Conservation (phyloP, 768 basidiomycete genomes). For the Ramaria rubella region DNA sequence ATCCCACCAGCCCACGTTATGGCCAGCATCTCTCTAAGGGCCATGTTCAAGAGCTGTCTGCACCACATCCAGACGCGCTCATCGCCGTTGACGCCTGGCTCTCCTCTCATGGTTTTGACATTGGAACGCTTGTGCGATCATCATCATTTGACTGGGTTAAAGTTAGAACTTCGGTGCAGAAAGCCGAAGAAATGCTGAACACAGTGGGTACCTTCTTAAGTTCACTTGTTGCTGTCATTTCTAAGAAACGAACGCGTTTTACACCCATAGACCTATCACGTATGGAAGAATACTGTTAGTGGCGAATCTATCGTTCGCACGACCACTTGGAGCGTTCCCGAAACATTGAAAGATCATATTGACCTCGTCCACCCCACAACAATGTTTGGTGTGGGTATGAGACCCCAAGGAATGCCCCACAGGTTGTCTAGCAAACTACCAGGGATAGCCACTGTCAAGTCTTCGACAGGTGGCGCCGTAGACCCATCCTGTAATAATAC, state of each 20-base stretch:
- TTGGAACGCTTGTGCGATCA: conserved; percentile 44
- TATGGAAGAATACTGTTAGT: conserved; percentile 49
- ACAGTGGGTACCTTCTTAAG: conserved; percentile 56
- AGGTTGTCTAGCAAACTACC: not conserved
- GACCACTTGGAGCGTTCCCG: conserved; percentile 60
- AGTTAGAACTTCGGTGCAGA: conserved; percentile 46
- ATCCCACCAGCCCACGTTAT: conserved; percentile 11
- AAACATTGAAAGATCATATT: conserved; percentile 49
- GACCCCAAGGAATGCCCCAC: not conserved
- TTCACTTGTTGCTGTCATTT: not conserved
- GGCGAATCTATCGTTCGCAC: conserved; percentile 57
- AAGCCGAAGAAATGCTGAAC: conserved; percentile 66
- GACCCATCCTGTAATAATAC: conserved; percentile 24
- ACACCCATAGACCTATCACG: conserved; percentile 47
- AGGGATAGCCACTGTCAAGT: not conserved
- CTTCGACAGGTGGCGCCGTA: not conserved
- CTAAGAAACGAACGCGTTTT: not conserved
- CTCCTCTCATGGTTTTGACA: conserved; percentile 43
- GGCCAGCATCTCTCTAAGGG: conserved; percentile 14
- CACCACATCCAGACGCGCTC: conserved; percentile 5
- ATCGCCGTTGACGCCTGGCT: conserved; percentile 26
- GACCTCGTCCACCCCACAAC: conserved; percentile 71
- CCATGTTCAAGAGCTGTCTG: conserved; percentile 12
- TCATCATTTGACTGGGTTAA: conserved; percentile 67
- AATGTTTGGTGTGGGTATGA: conserved; percentile 44